Base-by-base conservation (phyloP, 2,329 filamentous ascomycete species). In the Colletotrichum sp. region DNA sequence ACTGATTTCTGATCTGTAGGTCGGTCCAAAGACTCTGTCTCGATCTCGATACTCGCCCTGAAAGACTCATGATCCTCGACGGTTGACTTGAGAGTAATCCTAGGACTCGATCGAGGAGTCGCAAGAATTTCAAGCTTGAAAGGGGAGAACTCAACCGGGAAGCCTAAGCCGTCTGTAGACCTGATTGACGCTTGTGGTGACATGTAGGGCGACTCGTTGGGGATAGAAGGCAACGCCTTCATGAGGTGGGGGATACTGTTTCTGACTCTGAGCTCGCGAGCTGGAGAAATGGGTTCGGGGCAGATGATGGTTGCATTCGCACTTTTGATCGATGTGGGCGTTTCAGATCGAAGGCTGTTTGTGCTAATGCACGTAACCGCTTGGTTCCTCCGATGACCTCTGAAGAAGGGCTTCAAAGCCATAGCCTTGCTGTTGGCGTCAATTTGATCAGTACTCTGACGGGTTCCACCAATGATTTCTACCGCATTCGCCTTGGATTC, bases 181-280 rank as follows among this genome's bases (percentile, higher is more conserved):
- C 59, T 9, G 13, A 70, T 58, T 8, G 54, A 54, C 8, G 18
- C 27, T 6, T 47, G n/a, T 54, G 29, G 64, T 7, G 29, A 31
- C 21, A 12, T 31, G n/a, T 8, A 12, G 1, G 13, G 11, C 13
- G 72, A 72, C 38, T 82, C 80, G 6, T 78, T 79, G 5, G 87
- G 87, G 9, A 89, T 76, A 16, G 85, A 82, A 16, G 88, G 88
- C 55, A 90, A 76, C 27, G 86, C 84, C 77, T 90, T 90, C 87
- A 89, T 89, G 16, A 90, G 79, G 54, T 85, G 84, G 8, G 88
- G 86, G 66, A 88, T 86, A 75, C 86, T 89, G 75, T 86, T 87
- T 71, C 86, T 87, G 51, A 87, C 81, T 66, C 82, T 86, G 21
- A 88, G 81, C 75, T 86, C 82, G 33, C 83, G 82, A 38, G 81